These are phyloP conservation scores for Chenopodium suecicum DNA, from an alignment of 148 eudicot genomes.

Conservation along the genomic window DNA sequence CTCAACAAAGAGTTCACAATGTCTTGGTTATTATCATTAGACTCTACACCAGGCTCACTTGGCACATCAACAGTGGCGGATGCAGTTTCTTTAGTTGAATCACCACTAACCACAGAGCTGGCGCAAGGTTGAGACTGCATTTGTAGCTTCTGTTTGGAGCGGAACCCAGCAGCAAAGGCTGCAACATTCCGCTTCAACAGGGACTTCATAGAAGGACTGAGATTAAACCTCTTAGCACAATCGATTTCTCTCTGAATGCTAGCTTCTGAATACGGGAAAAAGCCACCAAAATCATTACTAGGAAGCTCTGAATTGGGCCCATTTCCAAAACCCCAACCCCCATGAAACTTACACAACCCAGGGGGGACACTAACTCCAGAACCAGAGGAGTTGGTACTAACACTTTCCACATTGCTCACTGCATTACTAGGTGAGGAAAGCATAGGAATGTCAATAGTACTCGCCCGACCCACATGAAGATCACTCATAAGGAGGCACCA, in stretches of 20 bases:
- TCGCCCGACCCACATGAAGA: conserved; percentile 89
- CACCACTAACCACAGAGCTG: conserved; percentile 39
- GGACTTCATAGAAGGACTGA: conserved; percentile 83
- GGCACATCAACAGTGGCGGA: conserved; percentile 33
- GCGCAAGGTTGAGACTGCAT: conserved; percentile 49
- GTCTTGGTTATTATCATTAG: conserved; percentile 58
- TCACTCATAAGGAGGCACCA: conserved; percentile 99
- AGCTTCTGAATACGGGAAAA: conserved; percentile 50
- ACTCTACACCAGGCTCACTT: conserved; percentile 42
- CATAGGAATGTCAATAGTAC: conserved; percentile 81
- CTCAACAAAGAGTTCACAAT: conserved; percentile 64
- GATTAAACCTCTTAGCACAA: conserved; percentile 87
- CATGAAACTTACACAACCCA: conserved; percentile 72
- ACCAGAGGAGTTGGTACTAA: conserved; percentile 32
- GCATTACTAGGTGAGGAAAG: conserved; percentile 43
- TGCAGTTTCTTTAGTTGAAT: conserved; percentile 40
- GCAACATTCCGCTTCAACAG: conserved; percentile 85
- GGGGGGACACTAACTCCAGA: conserved; percentile 52
- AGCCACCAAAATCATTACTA: conserved; percentile 52
- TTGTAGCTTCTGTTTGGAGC: conserved; percentile 51
- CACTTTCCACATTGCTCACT: conserved; percentile 41
- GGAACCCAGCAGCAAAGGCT: conserved; percentile 87
- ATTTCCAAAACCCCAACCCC: conserved; percentile 89
- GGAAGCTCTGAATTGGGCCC: conserved; percentile 57
- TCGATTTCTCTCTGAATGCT: conserved; percentile 69